Base-by-base conservation (phyloP, 345 rosid species). In the Mercurialis annua region DNA sequence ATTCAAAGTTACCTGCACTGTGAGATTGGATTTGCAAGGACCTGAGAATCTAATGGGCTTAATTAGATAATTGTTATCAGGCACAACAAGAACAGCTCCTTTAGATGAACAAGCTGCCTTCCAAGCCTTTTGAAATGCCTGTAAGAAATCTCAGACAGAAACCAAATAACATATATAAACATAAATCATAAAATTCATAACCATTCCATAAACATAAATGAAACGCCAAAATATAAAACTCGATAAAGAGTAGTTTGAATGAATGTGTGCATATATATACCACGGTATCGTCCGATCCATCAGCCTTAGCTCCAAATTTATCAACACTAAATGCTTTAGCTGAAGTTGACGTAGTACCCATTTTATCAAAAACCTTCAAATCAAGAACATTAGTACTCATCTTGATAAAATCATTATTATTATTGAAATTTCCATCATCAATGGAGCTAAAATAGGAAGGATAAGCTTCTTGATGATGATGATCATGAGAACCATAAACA, bases 111-210 rank as follows among this genome's bases (percentile, higher is more conserved):
- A 92, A 12, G 92, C 96, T 75, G 67, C 80, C 23, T 86, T 69
- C 98, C 98, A 92, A 0, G 92, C 97, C 75, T 78, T 73, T 71
- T 71, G n/a, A 66, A 92, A 86, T 50, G 89, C 90, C 97, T 88
- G 78, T 47, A 64, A 58, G 20, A 10, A 26, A 10, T 8, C 24
- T 27, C 53, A 56, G 17, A 12, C 7, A n/a, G 14, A 49, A n/a
- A n/a, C n/a, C 18, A 14, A 24, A 54, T 27, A 16, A 55, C 17
- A n/a, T n/a, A n/a, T n/a, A n/a, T n/a, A n/a, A n/a, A n/a, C n/a
- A n/a, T n/a, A n/a, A n/a, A n/a, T n/a, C n/a, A n/a, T n/a, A n/a
- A n/a, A n/a, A n/a, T n/a, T n/a, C n/a, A n/a, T n/a, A n/a, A n/a
- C n/a, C 5, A 2, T 16, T 14, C 6, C 6, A 18, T n/a, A 8